Base-by-base conservation (phyloP, 1,284 basidiomycete genomes). In the Ceratobasidium sp. region DNA sequence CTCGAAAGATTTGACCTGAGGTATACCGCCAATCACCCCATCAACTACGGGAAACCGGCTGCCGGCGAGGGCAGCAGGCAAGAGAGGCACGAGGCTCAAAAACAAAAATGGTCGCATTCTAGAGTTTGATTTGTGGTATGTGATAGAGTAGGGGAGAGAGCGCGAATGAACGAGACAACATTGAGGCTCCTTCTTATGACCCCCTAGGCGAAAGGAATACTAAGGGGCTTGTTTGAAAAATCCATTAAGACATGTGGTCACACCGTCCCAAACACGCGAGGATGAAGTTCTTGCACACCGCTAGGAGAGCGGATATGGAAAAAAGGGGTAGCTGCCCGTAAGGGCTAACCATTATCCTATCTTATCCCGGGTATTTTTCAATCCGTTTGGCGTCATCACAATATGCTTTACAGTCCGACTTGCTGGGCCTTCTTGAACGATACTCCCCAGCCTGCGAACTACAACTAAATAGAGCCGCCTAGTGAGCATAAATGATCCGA, bases 381-480 rank as follows among this genome's bases (percentile, higher is more conserved):
- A 29, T 29, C 25, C 25, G 1, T 29, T 29, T 29, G 25, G 25
- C 25, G 25, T 29, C 25, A 29, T n/a, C n/a, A n/a, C n/a, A n/a
- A n/a, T n/a, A 75, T 75, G 62, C 52, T 56, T 34, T 56, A 75
- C 29, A 54, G 59, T 37, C 44, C 59, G 22, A 51, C 52, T 59
- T 83, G 77, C 29, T 80, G 84, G 83, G 88, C 86, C 2, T 89
- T 88, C 82, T 79, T 89, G 76, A 90, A 90, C 79, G 86, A 86
- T 77, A 89, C 88, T 0, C 77, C 82, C 34, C 85, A 88, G 82
- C 84, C 87, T 0, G 71, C 80, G 5, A 82, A 80, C 34, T 85
- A 84, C 81, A 85, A 91, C 79, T 91, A 90, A 79, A 86, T 87
- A 74, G 81, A 83, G 37, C 90, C 90, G 0, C 80, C 86, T 43